Evolutionary conservation across 2,329 filamentous ascomycete species (phyloP), one percentile per base, ranked within the genome.

Genomic region (Aspergillus glaucus): DNA sequence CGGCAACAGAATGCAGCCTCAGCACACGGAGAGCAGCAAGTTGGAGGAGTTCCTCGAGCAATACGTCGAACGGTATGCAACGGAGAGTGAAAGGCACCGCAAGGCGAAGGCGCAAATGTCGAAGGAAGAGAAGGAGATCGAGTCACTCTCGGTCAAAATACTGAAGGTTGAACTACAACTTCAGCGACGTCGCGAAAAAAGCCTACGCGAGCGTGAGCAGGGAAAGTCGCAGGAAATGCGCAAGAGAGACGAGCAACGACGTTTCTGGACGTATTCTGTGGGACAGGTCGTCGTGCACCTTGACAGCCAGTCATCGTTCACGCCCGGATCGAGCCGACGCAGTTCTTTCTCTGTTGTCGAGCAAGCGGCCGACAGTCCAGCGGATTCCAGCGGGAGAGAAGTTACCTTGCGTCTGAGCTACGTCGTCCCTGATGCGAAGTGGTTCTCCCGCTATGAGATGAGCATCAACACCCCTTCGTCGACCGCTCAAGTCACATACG

Each of bases 371-470:
- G 22, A 26, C 19, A 42, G 19, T 14, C 19, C 19, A 7, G 19
- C 15, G 1, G 40, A 42, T 21, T 10, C 50, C 30, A 40, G 55
- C 17, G 46, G 53, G 41, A 45, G 42, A 30, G 59, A 52, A 6
- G 49, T 58, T 10, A 36, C 48, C 45, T 62, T 85, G 6, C 70
- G 75, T 3, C 58, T 85, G n/a, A 79, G 76, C 0, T 85, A 85
- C 58, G 75, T 84, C 32, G 82, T 82, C 0, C 69, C 71, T 6
- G 72, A 74, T 1, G 81, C 81, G 0, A 79, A 69, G 51, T 86
- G 82, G 82, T 67, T 69, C 0, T 80, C 82, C 2, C 78, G 74
- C 48, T 86, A 86, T 61, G 81, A 86, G 55, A 65, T 85, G 36
- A 75, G 75, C 45, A 72, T 86, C n/a, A 79, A 74, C 10, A 82